These are phyloP conservation scores for Taiozyma sp. DNA, from an alignment of 1,139 yeast genomes.

Conservation along the genomic window DNA sequence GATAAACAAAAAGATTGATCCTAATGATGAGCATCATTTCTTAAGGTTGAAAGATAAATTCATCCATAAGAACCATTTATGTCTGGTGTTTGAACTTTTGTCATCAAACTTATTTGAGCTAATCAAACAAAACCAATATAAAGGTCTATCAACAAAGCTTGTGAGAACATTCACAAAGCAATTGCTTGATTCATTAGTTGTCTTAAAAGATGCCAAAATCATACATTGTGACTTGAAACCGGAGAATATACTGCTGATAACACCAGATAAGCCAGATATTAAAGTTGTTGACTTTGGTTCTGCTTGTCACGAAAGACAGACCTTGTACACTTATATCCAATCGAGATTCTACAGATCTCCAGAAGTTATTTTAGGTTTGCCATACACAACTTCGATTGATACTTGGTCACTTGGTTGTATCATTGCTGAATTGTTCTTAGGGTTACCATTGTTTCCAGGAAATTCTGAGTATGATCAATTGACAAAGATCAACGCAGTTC, in stretches of 20 bases:
- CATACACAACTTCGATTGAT: conserved; percentile 88
- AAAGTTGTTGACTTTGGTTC: conserved; percentile 96
- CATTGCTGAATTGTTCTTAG: conserved; percentile 87
- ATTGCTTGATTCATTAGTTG: conserved; percentile 71
- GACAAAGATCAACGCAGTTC: conserved; percentile 72
- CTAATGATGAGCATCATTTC: conserved; percentile 64
- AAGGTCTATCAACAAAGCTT: conserved; percentile 77
- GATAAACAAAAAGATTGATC: conserved; percentile 68
- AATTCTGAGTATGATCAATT: conserved; percentile 90
- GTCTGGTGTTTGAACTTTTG: conserved; percentile 85
- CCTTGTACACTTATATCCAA: conserved; percentile 90
- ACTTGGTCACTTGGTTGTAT: conserved; percentile 99
- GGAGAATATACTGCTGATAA: conserved; percentile 79
- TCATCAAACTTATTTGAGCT: conserved; percentile 88
- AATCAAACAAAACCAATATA: conserved; percentile 88
- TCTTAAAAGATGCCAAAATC: conserved; percentile 75
- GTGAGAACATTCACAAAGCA: conserved; percentile 78
- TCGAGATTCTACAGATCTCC: conserved; percentile 95
- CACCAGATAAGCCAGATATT: conserved; percentile 80
- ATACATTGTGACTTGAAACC: conserved; percentile 98
- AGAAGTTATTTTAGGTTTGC: conserved; percentile 87
- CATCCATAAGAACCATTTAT: conserved; percentile 87
- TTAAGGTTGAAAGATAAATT: conserved; percentile 80
- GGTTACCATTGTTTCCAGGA: conserved; percentile 94
- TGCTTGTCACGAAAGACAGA: conserved; percentile 89